Conservation (phyloP, 805 yeast genomes). For the Wickerhamiella australiensis region DNA sequence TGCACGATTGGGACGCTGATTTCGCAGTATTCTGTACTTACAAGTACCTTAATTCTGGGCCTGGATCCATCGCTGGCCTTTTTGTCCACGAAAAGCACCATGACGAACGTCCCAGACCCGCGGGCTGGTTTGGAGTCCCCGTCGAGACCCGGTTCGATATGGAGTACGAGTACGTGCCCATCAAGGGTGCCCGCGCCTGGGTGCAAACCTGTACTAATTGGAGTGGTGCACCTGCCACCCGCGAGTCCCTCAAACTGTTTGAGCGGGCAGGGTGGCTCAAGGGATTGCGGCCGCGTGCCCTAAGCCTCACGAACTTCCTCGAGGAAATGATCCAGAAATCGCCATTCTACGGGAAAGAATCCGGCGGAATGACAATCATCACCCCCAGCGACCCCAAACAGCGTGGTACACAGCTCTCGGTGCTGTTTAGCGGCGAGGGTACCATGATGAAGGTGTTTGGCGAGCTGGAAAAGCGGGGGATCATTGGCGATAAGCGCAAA, state of each 20-base stretch:
- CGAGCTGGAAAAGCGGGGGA: conserved; percentile 42
- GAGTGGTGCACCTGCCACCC: conserved; percentile 63
- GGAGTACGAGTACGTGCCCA: conserved; percentile 68
- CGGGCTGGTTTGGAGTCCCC: conserved; percentile 98
- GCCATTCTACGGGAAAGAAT: conserved; percentile 32
- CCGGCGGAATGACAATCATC: conserved; percentile 47
- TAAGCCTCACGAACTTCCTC: conserved; percentile 46
- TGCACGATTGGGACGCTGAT: conserved; percentile 86
- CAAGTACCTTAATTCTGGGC: conserved; percentile 83
- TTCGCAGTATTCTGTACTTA: conserved; percentile 94
- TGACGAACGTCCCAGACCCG: conserved; percentile 47
- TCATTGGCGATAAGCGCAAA: conserved; percentile 77
- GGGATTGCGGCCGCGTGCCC: conserved; percentile 43
- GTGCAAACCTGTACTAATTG: conserved; percentile 88
- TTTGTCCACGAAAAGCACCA: conserved; percentile 49
- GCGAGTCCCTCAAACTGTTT: conserved; percentile 52
- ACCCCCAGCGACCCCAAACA: conserved; percentile 51
- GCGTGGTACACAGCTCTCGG: conserved; percentile 74
- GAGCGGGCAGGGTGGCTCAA: conserved; percentile 51
- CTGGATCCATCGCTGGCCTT: conserved; percentile 85
- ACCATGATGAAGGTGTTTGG: conserved; percentile 51
- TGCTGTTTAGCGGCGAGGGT: conserved; percentile 43
- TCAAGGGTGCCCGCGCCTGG: conserved; percentile 74
- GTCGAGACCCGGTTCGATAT: conserved; percentile 58
- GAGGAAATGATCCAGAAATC: conserved; percentile 38